Percentiles rank a stretch among this genome's conserved stretches.
phyloP scores from a whole-genome alignment of 169 alveolate species.

The Cryptosporidium felis region DNA sequence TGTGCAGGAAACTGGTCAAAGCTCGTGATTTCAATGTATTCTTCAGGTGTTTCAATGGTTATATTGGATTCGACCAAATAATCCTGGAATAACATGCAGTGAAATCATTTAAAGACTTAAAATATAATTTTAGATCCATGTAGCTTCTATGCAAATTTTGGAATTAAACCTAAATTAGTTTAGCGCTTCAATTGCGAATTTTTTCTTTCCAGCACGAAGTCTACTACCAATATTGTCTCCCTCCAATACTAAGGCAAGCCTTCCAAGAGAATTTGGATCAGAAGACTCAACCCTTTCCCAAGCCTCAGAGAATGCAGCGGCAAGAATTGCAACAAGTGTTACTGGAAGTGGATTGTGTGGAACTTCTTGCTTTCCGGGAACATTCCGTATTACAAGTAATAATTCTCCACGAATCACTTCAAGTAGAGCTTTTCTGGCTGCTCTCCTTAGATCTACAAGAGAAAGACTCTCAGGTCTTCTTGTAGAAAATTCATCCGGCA shows the following conservation, averaged over 20 bases:
- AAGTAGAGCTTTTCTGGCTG: conserved; percentile 80
- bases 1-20: not conserved
- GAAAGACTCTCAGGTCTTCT: conserved; percentile 77
- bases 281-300: conserved; percentile 85
- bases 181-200: conserved; percentile 84
- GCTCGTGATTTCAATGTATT: no score
- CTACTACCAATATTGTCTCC: conserved; percentile 87
- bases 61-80: no score
- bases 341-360: conserved; percentile 82
- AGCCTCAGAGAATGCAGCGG: conserved; percentile 87
- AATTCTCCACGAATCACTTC: conserved; percentile 82
- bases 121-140: no score
- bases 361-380: conserved; percentile 88
- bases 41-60: no score
- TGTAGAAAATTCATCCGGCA: conserved; percentile 86
- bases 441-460: conserved; percentile 61
- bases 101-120: no score
- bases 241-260: conserved; percentile 83
- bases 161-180: conserved; percentile 71
- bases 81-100: no score
- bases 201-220: conserved; percentile 85
- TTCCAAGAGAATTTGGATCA: conserved; percentile 83
- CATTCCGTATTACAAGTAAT: conserved; percentile 82
- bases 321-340: conserved; percentile 85
- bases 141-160: not conserved